phyloP scores from a whole-genome alignment of 139 green algal species.

The Tetratostichococcus sp. region DNA sequence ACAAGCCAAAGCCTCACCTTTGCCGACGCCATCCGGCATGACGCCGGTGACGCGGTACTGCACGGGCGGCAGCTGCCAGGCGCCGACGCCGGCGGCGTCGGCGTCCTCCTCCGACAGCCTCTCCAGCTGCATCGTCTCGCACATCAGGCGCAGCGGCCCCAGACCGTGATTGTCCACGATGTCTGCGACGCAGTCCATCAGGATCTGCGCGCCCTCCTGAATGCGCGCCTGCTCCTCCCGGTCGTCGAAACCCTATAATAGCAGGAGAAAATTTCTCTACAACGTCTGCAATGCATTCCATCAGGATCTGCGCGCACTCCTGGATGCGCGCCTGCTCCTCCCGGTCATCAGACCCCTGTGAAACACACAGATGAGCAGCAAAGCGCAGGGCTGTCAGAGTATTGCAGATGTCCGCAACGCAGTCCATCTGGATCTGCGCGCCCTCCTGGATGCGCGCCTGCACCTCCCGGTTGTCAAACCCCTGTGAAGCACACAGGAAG shows the following conservation, averaged over 20 bases:
- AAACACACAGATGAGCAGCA: not conserved
- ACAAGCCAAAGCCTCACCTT: too few relatives aligned
- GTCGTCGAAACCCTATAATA: conserved; percentile 1
- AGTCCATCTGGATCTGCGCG: too few relatives aligned
- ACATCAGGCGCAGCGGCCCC: conserved; percentile 10
- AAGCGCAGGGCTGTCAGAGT: too few relatives aligned
- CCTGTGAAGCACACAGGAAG: too few relatives aligned
- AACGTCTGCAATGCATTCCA: conserved; percentile 46
- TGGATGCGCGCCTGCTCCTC: conserved; percentile 9
- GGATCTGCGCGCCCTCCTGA: conserved; percentile 30
- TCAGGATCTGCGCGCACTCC: conserved; percentile 33
- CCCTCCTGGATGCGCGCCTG: too few relatives aligned
- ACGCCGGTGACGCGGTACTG: not conserved
- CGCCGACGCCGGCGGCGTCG: not conserved
- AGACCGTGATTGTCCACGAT: conserved; percentile 27
- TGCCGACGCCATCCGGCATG: too few relatives aligned
- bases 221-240: conserved; percentile 15
- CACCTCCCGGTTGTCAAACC: too few relatives aligned
- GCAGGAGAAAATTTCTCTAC: not conserved
- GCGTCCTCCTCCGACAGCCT: not conserved
- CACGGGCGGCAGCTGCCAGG: too few relatives aligned
- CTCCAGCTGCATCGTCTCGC: conserved; percentile 13
- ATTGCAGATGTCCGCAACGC: too few relatives aligned
- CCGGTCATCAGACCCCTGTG: conserved; percentile 6
- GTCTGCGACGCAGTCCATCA: conserved; percentile 49